A percentile compares a stretch with the other conserved stretches of the same genome.
Conservation (phyloP, 352 stramenopile genomes). For the Globisporangium orthogonon region DNA sequence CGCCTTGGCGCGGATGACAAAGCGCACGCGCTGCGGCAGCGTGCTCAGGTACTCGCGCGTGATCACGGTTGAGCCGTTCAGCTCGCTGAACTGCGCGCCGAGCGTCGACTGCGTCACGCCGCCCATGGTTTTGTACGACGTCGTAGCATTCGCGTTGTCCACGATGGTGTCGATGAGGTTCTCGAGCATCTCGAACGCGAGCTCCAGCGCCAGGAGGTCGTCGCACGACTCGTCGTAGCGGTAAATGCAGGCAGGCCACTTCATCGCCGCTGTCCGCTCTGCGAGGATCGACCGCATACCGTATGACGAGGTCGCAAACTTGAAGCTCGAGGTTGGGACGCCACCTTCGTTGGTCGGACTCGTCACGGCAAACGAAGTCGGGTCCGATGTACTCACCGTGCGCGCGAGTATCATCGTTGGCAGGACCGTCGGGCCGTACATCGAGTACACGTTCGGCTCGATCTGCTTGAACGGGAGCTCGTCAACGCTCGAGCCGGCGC, state of each 20-base stretch:
- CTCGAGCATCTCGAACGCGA: constrained; percentile 40
- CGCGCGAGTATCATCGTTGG: constrained; percentile 19
- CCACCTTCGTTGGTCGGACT: constrained; percentile 6
- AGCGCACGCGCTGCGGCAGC: constrained; percentile 41
- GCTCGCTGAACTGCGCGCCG: constrained; percentile 2
- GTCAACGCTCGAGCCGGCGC: constrained; percentile 27
- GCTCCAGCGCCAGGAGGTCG: constrained; percentile 13
- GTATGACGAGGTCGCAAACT: constrained; percentile 41
- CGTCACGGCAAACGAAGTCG: constrained; percentile 10
- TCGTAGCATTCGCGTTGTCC: constrained; percentile 36
- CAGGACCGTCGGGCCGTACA: constrained; percentile 29
- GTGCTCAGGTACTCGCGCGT: constrained; percentile 33
- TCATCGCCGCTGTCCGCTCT: constrained; percentile 15
- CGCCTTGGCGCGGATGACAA: constrained; percentile 36
- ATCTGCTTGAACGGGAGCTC: constrained; percentile 34
- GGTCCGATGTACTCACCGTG: constrained; percentile 3
- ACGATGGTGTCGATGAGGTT: constrained; percentile 25
- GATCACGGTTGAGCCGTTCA: constrained; percentile 20
- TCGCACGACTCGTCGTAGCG: constrained; percentile 28
- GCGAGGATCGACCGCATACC: constrained; percentile 32
- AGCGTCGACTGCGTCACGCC: constrained; percentile 28
- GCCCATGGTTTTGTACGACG: constrained; percentile 44
- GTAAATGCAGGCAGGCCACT: constrained; percentile 18
- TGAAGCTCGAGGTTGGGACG: constrained; percentile 25
- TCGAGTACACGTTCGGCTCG: constrained; percentile 46